Percentiles rank a stretch among this genome's conserved stretches.
Evolutionary conservation across 176 grass and related monocot species (phyloP).

Genomic region (Triticum aestivum): DNA sequence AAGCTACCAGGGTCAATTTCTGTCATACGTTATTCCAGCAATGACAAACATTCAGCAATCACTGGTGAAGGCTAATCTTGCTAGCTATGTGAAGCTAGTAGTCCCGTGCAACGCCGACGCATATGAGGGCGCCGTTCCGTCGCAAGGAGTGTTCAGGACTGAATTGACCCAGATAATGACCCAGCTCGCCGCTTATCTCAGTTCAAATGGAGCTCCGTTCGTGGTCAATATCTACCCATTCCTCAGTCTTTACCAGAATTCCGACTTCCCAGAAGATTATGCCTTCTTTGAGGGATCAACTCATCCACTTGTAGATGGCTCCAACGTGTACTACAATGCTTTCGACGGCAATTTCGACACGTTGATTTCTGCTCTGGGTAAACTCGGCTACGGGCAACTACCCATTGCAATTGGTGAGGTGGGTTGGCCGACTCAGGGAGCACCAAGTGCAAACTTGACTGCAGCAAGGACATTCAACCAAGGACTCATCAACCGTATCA

Average conservation of each 20-base stretch:
- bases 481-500: constrained; percentile 68
- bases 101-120: constrained; percentile 98
- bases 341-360: constrained; percentile 97
- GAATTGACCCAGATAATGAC: constrained; percentile 95
- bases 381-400: constrained; percentile 75
- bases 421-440: constrained; percentile 95
- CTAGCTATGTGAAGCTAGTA: constrained; percentile 74
- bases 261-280: constrained; percentile 94
- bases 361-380: constrained; percentile 71
- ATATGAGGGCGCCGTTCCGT: constrained; percentile 73
- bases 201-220: constrained; percentile 82
- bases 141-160: constrained; percentile 82
- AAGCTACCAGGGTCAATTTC: constrained; percentile 82
- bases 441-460: constrained; percentile 78
- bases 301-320: constrained; percentile 84
- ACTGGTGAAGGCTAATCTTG: constrained; percentile 81
- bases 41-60: constrained; percentile 90
- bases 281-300: constrained; percentile 93
- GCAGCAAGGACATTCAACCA: constrained; percentile 91
- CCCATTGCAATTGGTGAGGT: constrained; percentile 90
- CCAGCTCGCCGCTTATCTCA: constrained; percentile 72
- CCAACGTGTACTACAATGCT: constrained; percentile 90
- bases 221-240: constrained; percentile 96
- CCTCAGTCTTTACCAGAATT: constrained; percentile 87
- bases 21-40: constrained; percentile 66